phyloP scores from a whole-genome alignment of 2,329 filamentous ascomycete species.

The Cytospora mali region DNA sequence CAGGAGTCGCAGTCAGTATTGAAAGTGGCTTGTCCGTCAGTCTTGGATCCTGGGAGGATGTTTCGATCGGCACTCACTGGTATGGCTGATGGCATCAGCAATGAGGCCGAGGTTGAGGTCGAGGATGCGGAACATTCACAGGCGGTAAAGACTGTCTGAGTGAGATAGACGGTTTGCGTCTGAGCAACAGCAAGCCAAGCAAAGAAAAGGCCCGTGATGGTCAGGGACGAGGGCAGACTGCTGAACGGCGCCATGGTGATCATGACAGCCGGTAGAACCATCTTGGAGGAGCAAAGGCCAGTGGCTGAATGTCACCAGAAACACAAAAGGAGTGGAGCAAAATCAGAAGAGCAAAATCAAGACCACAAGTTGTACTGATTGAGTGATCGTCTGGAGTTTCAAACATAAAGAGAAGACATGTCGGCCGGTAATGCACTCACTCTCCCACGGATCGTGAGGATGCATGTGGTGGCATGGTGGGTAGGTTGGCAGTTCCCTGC shows the following conservation, averaged over 20 bases:
- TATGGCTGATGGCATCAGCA: background rate
- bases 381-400: background rate
- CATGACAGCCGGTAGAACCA: constrained; percentile 3
- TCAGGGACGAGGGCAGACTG: constrained; percentile 8
- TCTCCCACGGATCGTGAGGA: background rate
- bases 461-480: background rate
- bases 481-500: background rate
- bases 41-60: background rate
- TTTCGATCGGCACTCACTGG: constrained; percentile 3
- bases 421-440: background rate
- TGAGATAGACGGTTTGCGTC: constrained; percentile 25
- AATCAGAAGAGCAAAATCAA: background rate
- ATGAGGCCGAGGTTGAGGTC: background rate
- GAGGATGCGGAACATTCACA: constrained; percentile 21
- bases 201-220: constrained; percentile 9
- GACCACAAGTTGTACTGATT: background rate
- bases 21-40: constrained; percentile 8
- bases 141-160: constrained; percentile 25
- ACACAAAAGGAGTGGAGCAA: constrained; percentile 1
- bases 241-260: constrained; percentile 8
- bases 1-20: background rate
- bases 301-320: background rate
- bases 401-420: background rate
- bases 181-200: constrained; percentile 11
- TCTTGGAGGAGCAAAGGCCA: background rate